phyloP scores from a whole-genome alignment of 345 rosid species.

The Moringa oleifera region DNA sequence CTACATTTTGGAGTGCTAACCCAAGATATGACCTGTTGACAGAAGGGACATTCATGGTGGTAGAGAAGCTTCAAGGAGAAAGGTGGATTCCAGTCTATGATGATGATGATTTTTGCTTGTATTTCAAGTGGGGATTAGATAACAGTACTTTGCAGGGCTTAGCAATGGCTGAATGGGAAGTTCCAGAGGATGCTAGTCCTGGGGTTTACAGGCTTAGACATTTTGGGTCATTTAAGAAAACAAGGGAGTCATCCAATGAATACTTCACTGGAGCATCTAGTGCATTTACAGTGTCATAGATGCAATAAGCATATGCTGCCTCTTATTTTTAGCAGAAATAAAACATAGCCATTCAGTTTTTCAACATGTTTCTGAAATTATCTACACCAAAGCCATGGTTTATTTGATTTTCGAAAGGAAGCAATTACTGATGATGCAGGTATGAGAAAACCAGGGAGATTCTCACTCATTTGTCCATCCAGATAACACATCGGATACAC shows the following conservation, averaged over 20 bases:
- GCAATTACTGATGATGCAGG: too few species aligned
- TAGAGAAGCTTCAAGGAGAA: conserved; percentile 39
- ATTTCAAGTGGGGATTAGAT: conserved; percentile 40
- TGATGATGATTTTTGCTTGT: conserved; percentile 52
- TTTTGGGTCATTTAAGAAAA: conserved; percentile 40
- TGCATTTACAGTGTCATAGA: conserved; percentile 33
- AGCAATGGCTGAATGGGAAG: conserved; percentile 50
- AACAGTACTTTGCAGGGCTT: conserved; percentile 18
- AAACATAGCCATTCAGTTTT: too few species aligned
- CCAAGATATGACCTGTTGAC: conserved; percentile 54
- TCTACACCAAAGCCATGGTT: too few species aligned
- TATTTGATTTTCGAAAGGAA: too few species aligned
- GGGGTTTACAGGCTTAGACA: conserved; percentile 46
- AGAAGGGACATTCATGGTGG: conserved; percentile 51
- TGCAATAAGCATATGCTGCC: too few species aligned
- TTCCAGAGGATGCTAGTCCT: conserved; percentile 26
- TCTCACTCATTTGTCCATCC: conserved; percentile 46
- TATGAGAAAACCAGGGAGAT: neutral
- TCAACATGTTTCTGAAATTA: too few species aligned
- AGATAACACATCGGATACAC: conserved; percentile 67
- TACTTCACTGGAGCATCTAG: conserved; percentile 47
- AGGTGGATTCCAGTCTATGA: conserved; percentile 44
- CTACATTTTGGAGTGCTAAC: conserved; percentile 50
- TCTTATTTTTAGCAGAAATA: too few species aligned
- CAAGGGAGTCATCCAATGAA: conserved; percentile 21